Evolutionary conservation across 2,329 filamentous ascomycete genomes (phyloP), one percentile per base, ranked within the genome.

Genomic region (Ascochyta clinopodiicola): DNA sequence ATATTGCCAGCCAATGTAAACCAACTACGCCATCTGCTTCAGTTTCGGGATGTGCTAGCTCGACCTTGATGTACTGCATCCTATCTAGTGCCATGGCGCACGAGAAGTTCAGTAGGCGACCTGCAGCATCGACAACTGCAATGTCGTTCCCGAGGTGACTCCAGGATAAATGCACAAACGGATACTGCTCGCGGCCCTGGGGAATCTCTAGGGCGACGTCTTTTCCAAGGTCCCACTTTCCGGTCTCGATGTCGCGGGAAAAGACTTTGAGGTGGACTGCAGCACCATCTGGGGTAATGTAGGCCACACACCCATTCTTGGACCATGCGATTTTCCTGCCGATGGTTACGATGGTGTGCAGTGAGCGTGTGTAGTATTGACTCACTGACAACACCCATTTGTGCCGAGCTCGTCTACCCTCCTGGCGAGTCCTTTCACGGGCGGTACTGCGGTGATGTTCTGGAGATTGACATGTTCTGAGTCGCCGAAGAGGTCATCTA

Each of bases 261-360:
- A 96, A 81, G 70, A 91, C 88, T 56, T 88, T 86, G 40, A 96
- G 81, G 69, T 90, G 86, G 47, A 97, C 79, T 13, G 81, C 82
- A 43, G 83, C 83, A 25, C 90, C 89, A 75, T 93, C 89, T 15
- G 85, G 78, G 19, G 88, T 85, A 62, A 98, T 89, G 49, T 88
- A 89, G 25, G 93, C 93, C 63, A 98, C 91, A 56, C 88, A 92
- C 38, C 94, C 94, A 57, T 87, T 85, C 67, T 88, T 92, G 10
- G 94, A 96, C 93, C 94, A 98, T 27, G 90, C 87, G 49, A 97
- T 84, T 61, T 86, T 86, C 72, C 92, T 96, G 55, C 22, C 17
- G 21, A 35, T 6, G 27, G 43, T 68, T 24, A 49, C n/a, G 27
- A 65, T 40, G 7, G 24, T 19, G 25, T 42, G 7, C 19, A 10